These are phyloP conservation scores for Achaetomium macrosporum DNA, from an alignment of 2,329 filamentous ascomycete species.

Conservation along the genomic window DNA sequence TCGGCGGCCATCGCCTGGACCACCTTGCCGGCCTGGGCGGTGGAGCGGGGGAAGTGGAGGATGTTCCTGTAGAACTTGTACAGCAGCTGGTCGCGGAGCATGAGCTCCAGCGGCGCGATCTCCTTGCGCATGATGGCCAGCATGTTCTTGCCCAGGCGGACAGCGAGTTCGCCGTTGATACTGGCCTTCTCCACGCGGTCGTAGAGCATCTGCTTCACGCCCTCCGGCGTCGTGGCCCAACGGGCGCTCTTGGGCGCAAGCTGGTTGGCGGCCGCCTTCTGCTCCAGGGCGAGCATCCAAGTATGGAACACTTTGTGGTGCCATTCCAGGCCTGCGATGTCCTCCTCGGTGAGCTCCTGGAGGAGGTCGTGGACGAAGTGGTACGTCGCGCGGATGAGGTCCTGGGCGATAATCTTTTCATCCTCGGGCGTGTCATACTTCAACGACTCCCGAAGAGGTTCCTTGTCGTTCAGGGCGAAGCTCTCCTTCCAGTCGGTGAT, in stretches of 20 bases:
- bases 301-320: constrained; percentile 24
- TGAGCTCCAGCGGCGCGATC: constrained; percentile 30
- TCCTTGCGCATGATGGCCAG: constrained; percentile 29
- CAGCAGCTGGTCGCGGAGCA: constrained; percentile 21
- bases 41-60: constrained; percentile 21
- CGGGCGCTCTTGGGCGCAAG: constrained; percentile 16
- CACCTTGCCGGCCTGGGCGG: constrained; percentile 24
- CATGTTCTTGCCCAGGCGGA: constrained; percentile 29
- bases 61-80: constrained; percentile 9
- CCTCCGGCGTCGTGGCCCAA: constrained; percentile 6
- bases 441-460: not conserved
- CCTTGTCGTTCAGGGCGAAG: not conserved
- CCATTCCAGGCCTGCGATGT: constrained; percentile 18
- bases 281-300: constrained; percentile 22
- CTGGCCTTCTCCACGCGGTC: constrained; percentile 12
- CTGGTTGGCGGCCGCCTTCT: constrained; percentile 18
- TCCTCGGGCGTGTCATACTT: not conserved
- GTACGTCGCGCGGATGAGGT: not conserved
- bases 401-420: not conserved
- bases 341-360: constrained; percentile 8
- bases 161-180: not conserved
- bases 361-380: constrained; percentile 21
- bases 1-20: constrained; percentile 21
- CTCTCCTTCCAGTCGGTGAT: not conserved
- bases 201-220: constrained; percentile 11